A percentile compares a stretch with the other conserved stretches of the same genome.
Evolutionary conservation across 129 eudicot genomes (phyloP).

Genomic region (Apium graveolens): DNA sequence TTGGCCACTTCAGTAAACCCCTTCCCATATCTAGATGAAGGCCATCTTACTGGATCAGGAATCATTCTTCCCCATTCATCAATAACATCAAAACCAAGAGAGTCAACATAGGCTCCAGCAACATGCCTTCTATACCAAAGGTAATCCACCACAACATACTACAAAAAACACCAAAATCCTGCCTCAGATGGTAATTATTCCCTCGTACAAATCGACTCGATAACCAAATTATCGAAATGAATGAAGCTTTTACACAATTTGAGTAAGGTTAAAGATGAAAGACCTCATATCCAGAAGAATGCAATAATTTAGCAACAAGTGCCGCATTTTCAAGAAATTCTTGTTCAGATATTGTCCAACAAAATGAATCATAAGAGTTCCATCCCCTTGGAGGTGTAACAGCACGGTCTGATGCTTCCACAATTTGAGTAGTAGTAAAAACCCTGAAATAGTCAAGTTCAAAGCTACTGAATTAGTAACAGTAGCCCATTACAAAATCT

Average conservation of each 20-base stretch:
- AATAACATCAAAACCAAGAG: constrained; percentile 81
- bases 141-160: constrained; percentile 97
- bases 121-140: constrained; percentile 92
- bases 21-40: constrained; percentile 64
- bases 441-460: constrained; percentile 29
- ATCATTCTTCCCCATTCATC: constrained; percentile 98
- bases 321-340: constrained; percentile 80
- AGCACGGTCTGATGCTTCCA: constrained; percentile 24
- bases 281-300: constrained; percentile 81
- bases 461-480: background rate
- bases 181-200: background rate
- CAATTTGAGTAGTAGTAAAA: constrained; percentile 18
- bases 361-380: constrained; percentile 97
- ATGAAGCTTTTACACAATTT: background rate
- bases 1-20: constrained; percentile 75
- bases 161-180: background rate
- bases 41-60: constrained; percentile 95
- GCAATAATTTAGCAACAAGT: constrained; percentile 49
- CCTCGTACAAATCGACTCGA: background rate
- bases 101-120: constrained; percentile 63
- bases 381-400: constrained; percentile 92
- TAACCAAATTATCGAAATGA: background rate
- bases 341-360: constrained; percentile 84
- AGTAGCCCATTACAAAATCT: background rate
- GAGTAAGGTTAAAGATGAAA: constrained; percentile 4